Base-by-base conservation (phyloP, 768 basidiomycete species). In the Albatrellus ellisii region DNA sequence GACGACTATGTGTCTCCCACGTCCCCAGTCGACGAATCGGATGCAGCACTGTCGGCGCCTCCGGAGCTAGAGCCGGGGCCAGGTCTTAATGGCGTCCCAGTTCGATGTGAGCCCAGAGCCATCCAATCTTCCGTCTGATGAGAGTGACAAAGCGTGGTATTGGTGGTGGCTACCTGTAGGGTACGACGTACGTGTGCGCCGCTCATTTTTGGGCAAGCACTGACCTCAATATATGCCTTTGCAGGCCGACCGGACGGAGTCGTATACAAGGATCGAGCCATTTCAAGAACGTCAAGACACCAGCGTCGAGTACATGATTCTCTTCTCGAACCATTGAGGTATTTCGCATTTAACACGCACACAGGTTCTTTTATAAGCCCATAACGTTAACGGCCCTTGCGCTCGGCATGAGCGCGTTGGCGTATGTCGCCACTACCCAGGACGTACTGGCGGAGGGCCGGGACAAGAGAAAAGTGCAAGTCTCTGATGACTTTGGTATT, bases 211-310 rank as follows among this genome's bases (percentile, higher is more conserved):
- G n/a, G n/a, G n/a, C n/a, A n/a, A n/a, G n/a, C 39, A 45, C 20
- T 18, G 41, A 27, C 34, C 39, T 38, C 39, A 41, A 47, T 36
- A 42, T 26, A 38, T 27, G 35, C 25, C 45, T 39, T 35, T 45
- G 4, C 35, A 89, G 85, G 87, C 87, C 44, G 75, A 89, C 62
- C 77, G 84, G 49, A 77, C 79, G 36, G 86, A 89, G 58, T 52
- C 86, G 8, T 89, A 89, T 55, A 89, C 86, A 15, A 72, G 77
- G 44, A 89, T 86, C 51, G 67, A 69, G 35, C 86, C 86, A 21
- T 89, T 89, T 57, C 84, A 88, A 58, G 83, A 87, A 63, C 75
- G 68, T 53, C 70, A 77, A 56, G 86, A 89, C 55, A 84, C 86
- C 18, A 83, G 75, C 49, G 70, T 89, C 47, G 87, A 88, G 85